Percentiles rank a stretch among this genome's conserved stretches.
Evolutionary conservation across 176 grass and related monocot genomes (phyloP).

Genomic region (Hordeum marinum): DNA sequence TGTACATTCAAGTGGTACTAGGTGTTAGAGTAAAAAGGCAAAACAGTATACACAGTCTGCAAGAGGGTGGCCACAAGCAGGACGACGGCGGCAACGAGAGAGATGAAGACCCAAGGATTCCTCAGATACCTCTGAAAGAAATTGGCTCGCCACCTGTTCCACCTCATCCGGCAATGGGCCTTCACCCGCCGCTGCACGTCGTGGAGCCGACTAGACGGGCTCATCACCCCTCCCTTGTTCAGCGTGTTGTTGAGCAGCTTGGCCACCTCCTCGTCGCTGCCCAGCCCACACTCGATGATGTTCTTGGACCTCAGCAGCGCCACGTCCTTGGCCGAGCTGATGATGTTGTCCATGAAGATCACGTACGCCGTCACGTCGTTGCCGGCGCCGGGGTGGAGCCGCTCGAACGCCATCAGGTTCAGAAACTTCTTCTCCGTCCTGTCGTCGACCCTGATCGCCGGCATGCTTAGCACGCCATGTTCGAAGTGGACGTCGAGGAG

Average conservation of each 20-base stretch:
- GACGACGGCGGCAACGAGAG: constrained; percentile 1
- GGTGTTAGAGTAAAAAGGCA: not conserved
- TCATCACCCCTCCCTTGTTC: not conserved
- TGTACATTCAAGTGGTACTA: not conserved
- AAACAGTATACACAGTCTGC: constrained; percentile 23
- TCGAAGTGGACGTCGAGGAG: constrained; percentile 34
- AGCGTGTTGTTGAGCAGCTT: constrained; percentile 15
- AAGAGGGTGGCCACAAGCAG: constrained; percentile 24
- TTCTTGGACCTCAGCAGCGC: constrained; percentile 26
- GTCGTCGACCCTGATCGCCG: constrained; percentile 22
- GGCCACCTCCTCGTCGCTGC: constrained; percentile 23
- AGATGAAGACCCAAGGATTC: constrained; percentile 37
- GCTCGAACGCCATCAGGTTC: constrained; percentile 61
- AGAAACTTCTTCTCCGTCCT: constrained; percentile 39
- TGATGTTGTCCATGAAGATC: constrained; percentile 61
- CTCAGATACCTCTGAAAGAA: constrained; percentile 27
- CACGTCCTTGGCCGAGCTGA: constrained; percentile 47
- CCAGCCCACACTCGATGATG: not conserved
- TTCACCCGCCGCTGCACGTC: not conserved
- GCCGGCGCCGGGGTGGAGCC: constrained; percentile 22
- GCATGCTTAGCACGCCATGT: constrained; percentile 23
- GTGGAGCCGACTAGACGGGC: not conserved
- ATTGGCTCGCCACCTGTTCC: constrained; percentile 28
- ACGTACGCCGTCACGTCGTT: constrained; percentile 41
- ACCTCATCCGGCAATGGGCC: not conserved